Evolutionary conservation across 768 basidiomycete genomes (phyloP), one percentile per base, ranked within the genome.

Genomic region (Rhodotorula taiwanensis): DNA sequence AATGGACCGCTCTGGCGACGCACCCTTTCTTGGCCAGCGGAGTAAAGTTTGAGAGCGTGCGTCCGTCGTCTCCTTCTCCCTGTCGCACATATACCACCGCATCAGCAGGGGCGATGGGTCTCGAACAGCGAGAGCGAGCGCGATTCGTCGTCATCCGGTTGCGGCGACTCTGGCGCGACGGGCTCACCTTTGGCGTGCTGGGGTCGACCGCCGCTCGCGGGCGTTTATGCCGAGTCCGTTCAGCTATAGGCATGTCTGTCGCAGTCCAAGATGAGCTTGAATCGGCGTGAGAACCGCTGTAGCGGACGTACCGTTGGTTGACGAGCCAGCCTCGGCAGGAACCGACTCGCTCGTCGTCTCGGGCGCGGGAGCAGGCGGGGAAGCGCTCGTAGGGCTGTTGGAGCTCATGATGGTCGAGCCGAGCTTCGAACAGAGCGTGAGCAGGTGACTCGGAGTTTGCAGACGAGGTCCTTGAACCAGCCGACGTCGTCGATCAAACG

Each of bases 1-100:
- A n/a, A n/a, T n/a, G n/a, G n/a, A n/a, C n/a, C n/a, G n/a, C n/a
- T n/a, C n/a, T n/a, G 58, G 6, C 7, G n/a, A 41, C 52, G 21
- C 18, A 65, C 64, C 58, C 58, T 36, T 69, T 62, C 60, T 69
- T 69, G n/a, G 67, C 67, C 20, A 60, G 33, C 2, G 67, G 67
- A 1, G 67, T 69, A 31, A 52, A n/a, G 7, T 62, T 47, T 5
- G 53, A 42, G n/a, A 52, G 20, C 4, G 44, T 52, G 30, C 50
- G 56, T 28, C 31, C 7, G 33, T 62, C 62, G 10, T 54, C 60
- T 5, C 49, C 63, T 4, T 69, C 67, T 8, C 67, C 63, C 67
- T 69, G 50, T 13, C 41, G 23, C 16, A 23, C 36, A 21, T 30
- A 11, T 8, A n/a, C 23, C 30, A n/a, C 5, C 28, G 23, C 33